phyloP scores from a whole-genome alignment of 2,329 filamentous ascomycete genomes.

The Diaporthe eres region DNA sequence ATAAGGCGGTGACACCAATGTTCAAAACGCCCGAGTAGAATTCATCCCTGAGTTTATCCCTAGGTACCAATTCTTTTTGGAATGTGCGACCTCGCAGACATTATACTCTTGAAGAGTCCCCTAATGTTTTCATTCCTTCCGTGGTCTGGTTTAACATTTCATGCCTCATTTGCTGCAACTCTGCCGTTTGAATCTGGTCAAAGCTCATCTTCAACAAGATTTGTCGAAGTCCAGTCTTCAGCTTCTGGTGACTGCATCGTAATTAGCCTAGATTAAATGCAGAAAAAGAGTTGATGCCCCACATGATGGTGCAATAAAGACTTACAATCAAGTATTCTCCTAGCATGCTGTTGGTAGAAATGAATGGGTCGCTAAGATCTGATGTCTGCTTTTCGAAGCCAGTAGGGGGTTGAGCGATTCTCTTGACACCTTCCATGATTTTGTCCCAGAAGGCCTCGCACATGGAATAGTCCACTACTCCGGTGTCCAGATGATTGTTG shows the following conservation, averaged over 20 bases:
- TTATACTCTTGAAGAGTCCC: not conserved
- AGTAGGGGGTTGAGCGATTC: not conserved
- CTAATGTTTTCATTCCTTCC: not conserved
- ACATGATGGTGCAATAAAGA: not conserved
- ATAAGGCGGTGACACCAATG: not conserved
- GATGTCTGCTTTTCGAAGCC: not conserved
- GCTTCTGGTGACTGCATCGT: not conserved
- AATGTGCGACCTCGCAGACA: not conserved
- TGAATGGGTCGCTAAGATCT: not conserved
- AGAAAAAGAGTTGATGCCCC: no score
- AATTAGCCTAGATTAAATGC: not conserved
- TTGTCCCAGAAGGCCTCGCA: not conserved
- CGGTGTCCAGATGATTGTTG: not conserved
- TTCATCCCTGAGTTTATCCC: no score
- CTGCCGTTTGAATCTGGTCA: not conserved
- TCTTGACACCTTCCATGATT: not conserved
- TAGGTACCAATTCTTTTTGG: not conserved
- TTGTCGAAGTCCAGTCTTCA: not conserved
- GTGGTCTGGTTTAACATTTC: not conserved
- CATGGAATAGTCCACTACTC: constrained; percentile 19
- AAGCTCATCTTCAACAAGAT: not conserved
- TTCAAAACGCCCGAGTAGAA: not conserved
- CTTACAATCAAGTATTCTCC: not conserved
- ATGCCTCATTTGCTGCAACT: not conserved
- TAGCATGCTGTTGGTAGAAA: not conserved